Percentiles rank a stretch among this genome's conserved stretches.
Conservation (phyloP, 306 rosid genomes). For the Quercus wislizeni region DNA sequence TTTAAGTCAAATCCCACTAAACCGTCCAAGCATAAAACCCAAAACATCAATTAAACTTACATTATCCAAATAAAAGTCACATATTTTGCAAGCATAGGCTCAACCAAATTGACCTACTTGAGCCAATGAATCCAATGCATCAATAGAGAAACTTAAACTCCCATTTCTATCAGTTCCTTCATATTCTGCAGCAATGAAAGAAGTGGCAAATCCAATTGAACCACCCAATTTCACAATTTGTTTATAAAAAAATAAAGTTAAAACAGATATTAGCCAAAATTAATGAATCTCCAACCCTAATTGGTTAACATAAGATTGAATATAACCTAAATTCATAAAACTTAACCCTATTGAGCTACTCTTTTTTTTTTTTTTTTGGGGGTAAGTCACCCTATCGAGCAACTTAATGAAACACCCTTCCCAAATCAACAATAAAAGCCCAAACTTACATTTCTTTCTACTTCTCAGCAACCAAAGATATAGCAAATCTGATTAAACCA, state of each 20-base stretch:
- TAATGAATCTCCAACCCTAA: slow-evolving; percentile 11
- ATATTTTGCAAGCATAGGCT: neutral
- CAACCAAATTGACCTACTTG: neutral
- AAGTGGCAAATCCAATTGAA: neutral
- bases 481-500: neutral
- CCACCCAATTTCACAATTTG: neutral
- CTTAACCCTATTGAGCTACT: neutral
- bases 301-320: neutral
- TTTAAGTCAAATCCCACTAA: neutral
- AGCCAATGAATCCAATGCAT: neutral
- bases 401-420: neutral
- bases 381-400: neutral
- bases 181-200: neutral
- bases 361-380: no score
- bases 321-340: no score
- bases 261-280: neutral
- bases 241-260: neutral
- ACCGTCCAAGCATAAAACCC: neutral
- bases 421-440: neutral
- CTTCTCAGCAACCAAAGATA: neutral
- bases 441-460: neutral
- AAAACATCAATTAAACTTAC: neutral
- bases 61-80: neutral
- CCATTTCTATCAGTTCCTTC: neutral
- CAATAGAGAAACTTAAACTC: neutral